Base-by-base conservation (phyloP, 768 basidiomycete species). In the Termitomyces sp. region DNA sequence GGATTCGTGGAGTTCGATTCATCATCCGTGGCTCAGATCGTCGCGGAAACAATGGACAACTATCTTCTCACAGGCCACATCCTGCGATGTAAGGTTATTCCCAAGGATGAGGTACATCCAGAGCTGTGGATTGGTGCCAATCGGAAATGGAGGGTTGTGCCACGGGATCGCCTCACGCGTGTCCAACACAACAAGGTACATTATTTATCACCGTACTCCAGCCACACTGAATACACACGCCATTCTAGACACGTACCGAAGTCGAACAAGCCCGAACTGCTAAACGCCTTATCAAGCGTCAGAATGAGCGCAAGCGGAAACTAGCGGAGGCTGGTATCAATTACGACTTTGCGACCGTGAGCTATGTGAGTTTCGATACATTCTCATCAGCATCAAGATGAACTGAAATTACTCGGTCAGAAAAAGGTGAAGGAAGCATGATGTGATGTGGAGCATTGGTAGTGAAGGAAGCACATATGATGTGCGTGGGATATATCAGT, bases 1-100 rank as follows among this genome's bases (percentile, higher is more conserved):
- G 96, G 86, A 3, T 98, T 96, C 78, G 79, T 99, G 67, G 96
- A 98, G 73, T 97, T 99, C 71, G 85, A 87, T 55, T 95, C 93
- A 43, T 82, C 85, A 20, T 81, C 88, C 0, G 95, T 98, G 32
- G 95, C 97, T 0, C 76, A 95, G 68, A 98, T 99, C 61, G 97
- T 97, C 8, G 89, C 91, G 2, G 97, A 98, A 68, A 98, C 96
- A 45, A 98, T 98, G 97, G 87, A 99, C 80, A 98, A 97, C 76
- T 99, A 98, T 72, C 82, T 99, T 39, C 80, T 99, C 62, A 84
- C 90, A 81, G 95, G 96, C 7, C 96, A 97, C 69, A 89, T 99
- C 62, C 80, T 99, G 55, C 85, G 83, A 44, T 98, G 96, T 78
- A 90, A 92, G 72, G 72, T 95, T 52, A 85, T 98, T 58, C 93